Evolutionary conservation across 371 early-diverging fungal species (phyloP).

Genomic region (Conidiobolus incongruus): DNA sequence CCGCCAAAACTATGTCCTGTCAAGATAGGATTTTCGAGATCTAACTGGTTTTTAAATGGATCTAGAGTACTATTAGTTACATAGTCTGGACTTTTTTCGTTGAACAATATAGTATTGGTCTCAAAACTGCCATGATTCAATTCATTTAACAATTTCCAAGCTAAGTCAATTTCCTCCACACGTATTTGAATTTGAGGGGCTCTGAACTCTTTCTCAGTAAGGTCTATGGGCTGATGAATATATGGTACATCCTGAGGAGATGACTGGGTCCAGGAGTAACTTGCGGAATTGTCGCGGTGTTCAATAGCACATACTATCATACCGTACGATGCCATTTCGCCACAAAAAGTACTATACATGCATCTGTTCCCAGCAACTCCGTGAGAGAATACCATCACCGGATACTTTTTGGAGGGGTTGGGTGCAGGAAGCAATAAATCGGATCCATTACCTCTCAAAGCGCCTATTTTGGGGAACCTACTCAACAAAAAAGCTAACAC

Average conservation of each 20-base stretch:
- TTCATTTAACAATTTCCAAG: neutral
- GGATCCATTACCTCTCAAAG: too few relatives aligned
- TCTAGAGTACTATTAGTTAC: too few relatives aligned
- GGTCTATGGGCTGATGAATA: conserved; percentile 6
- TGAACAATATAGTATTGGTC: too few relatives aligned
- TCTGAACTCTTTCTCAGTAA: conserved; percentile 5
- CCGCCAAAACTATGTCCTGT: conserved; percentile 36
- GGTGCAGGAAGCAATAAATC: too few relatives aligned
- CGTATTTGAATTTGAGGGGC: conserved; percentile 14
- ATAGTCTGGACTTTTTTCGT: too few relatives aligned
- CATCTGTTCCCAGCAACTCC: conserved; percentile 20
- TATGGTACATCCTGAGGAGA: conserved; percentile 7
- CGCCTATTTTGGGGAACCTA: too few relatives aligned
- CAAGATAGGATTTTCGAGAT: conserved; percentile 16
- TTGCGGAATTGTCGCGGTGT: conserved; percentile 23
- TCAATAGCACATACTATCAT: conserved; percentile 26
- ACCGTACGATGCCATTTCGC: conserved; percentile 20
- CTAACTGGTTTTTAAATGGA: conserved; percentile 13
- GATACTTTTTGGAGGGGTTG: conserved; percentile 5
- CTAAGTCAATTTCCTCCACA: conserved; percentile 12
- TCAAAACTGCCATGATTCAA: neutral
- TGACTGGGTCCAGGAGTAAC: conserved; percentile 6
- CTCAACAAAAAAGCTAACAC: too few relatives aligned
- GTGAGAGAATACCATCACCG: conserved; percentile 15
- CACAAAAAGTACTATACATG: conserved; percentile 18